Percentiles rank a stretch among this genome's conserved stretches.
Evolutionary conservation across 2,329 filamentous ascomycete species (phyloP).

Genomic region (Didymella sp.): DNA sequence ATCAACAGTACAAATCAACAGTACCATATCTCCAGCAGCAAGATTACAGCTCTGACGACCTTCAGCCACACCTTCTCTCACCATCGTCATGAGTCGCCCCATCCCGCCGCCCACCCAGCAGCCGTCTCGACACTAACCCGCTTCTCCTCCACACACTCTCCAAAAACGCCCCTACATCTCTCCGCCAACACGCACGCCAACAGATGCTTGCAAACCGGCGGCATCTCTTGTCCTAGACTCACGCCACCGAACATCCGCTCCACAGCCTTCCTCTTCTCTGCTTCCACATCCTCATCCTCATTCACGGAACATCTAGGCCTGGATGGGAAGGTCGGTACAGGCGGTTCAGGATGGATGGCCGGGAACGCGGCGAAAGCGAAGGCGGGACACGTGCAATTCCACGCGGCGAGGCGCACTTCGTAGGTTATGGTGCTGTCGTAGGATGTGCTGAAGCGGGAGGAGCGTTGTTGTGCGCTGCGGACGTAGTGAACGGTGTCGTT

Average conservation of each 20-base stretch:
- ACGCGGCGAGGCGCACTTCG: slow-evolving; percentile 74
- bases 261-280: background rate
- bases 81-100: slow-evolving; percentile 31
- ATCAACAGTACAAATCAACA: too few relatives aligned
- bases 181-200: slow-evolving; percentile 81
- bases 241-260: slow-evolving; percentile 26
- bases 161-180: slow-evolving; percentile 66
- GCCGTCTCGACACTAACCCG: slow-evolving; percentile 69
- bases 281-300: background rate
- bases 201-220: slow-evolving; percentile 83
- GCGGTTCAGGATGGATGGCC: slow-evolving; percentile 28
- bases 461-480: slow-evolving; percentile 61
- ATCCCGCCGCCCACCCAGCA: slow-evolving; percentile 68
- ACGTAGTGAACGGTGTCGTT: slow-evolving; percentile 58
- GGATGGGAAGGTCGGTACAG: slow-evolving; percentile 3
- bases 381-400: slow-evolving; percentile 89
- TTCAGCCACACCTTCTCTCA: background rate
- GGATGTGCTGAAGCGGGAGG: slow-evolving; percentile 43
- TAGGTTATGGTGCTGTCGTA: slow-evolving; percentile 58
- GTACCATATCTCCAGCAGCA: slow-evolving; percentile 26
- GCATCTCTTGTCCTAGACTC: slow-evolving; percentile 46
- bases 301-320: background rate
- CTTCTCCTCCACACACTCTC: slow-evolving; percentile 62
- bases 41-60: background rate
- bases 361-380: slow-evolving; percentile 78